Base-by-base conservation (phyloP, 2,329 filamentous ascomycete genomes). In the Colletotrichum costaricense region DNA sequence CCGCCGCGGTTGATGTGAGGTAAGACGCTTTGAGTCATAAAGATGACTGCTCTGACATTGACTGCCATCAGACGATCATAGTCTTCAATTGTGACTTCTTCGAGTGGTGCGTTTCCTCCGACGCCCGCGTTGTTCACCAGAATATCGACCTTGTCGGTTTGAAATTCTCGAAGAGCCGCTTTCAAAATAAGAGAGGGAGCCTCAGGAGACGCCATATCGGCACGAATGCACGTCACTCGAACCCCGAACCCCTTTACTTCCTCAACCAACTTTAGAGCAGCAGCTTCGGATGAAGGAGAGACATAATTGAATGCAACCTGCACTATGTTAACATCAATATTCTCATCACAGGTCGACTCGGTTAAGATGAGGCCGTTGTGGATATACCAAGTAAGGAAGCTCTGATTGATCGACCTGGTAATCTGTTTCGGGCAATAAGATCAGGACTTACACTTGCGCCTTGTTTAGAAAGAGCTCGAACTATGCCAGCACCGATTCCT, bases 391-490 rank as follows among this genome's bases (percentile, higher is more conserved):
- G 19, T 8, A 6, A n/a, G 4, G 19, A 22, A 24, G 3, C 8
- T n/a, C n/a, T 12, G 11, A 7, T 1, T 35, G 30, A 4, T 22
- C 14, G 2, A 38, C 28, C 19, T 33, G 24, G 8, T 11, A 4
- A 9, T 26, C 4, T n/a, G 14, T 11, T 7, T 26, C 4, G 28
- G 12, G 6, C 26, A 11, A 33, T 14, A 55, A 26, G 4, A 16
- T 28, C 6, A 24, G 16, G 12, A 67, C 63, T 16, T 67, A 63
- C 69, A 58, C 19, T 63, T 35, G 64, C 64, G 63, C 91, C 91
- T 75, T 93, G 91, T 33, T 85, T 81, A 5, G 91, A 91, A 11
- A 93, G 85, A 4, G 91, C 89, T 11, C 91, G 81, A 16, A 91
- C 91, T 67, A 92, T 91, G 19, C 89, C 86, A 76, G 88, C 89